Evolutionary conservation across 2,329 filamentous ascomycete species (phyloP).

Genomic region (Pseudogymnoascus sp.): DNA sequence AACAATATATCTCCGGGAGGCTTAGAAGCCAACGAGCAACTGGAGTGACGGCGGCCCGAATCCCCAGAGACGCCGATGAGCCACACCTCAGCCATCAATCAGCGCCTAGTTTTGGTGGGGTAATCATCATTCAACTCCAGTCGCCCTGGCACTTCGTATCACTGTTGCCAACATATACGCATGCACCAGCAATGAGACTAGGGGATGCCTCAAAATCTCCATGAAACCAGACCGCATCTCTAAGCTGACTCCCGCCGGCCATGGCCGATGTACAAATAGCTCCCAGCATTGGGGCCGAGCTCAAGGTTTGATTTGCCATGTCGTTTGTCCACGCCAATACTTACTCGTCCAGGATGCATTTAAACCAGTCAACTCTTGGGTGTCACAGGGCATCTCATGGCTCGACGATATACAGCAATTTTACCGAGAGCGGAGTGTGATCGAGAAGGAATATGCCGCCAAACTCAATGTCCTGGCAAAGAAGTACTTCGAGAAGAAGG

Average conservation of each 20-base stretch:
- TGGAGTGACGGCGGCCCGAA: conserved; percentile 3
- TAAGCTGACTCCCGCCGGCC: conserved; percentile 13
- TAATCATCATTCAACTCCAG: conserved; percentile 1
- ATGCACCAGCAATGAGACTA: conserved; percentile 6
- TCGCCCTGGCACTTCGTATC: background rate
- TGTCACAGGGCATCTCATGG: conserved; percentile 83
- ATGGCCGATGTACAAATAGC: conserved; percentile 80
- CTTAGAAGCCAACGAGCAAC: background rate
- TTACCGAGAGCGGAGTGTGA: conserved; percentile 86
- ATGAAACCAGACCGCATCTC: conserved; percentile 8
- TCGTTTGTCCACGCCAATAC: conserved; percentile 12
- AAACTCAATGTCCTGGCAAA: conserved; percentile 84
- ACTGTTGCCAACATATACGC: background rate
- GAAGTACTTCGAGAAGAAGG: conserved; percentile 97
- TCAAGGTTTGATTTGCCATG: conserved; percentile 61
- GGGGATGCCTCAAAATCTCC: conserved; percentile 7
- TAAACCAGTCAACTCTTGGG: conserved; percentile 90
- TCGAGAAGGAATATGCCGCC: conserved; percentile 93
- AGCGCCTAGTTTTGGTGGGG: conserved; percentile 8
- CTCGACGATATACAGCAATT: conserved; percentile 95
- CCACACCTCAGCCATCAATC: conserved; percentile 7
- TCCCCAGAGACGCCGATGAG: conserved; percentile 5
- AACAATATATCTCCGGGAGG: background rate
- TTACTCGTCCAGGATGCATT: conserved; percentile 71
- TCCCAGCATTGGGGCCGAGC: conserved; percentile 85